These are phyloP conservation scores for Fistulifera solaris DNA, from an alignment of 108 stramenopile species.

Conservation along the genomic window DNA sequence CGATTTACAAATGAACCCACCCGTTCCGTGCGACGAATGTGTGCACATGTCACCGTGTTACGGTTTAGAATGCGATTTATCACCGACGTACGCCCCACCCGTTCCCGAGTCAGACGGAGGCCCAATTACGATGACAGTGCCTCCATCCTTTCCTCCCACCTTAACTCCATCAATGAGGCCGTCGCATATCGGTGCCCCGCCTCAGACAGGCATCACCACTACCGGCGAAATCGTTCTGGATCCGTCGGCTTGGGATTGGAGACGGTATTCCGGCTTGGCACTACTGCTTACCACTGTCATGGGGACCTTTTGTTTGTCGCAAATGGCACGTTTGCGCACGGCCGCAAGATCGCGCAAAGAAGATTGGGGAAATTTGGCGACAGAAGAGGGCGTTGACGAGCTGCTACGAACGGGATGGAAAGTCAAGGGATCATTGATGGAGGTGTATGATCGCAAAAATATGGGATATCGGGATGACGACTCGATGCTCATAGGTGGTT, in stretches of 20 bases:
- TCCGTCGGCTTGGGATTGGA: neutral
- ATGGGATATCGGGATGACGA: constrained; percentile 7
- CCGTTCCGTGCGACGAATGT: too few species aligned
- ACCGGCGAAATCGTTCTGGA: neutral
- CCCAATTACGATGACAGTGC: too few species aligned
- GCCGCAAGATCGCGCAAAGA: neutral
- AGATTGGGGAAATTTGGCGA: constrained; percentile 5
- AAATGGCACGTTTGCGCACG: neutral
- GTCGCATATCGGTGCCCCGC: too few species aligned
- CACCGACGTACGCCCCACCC: too few species aligned
- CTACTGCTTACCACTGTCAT: neutral
- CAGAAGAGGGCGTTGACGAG: neutral
- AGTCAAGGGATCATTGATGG: neutral
- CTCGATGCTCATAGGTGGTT: constrained; percentile 8
- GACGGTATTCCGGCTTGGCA: neutral
- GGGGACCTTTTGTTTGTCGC: neutral
- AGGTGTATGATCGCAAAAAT: constrained; percentile 1
- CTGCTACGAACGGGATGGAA: neutral
- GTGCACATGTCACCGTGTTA: too few species aligned
- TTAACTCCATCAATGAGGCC: too few species aligned
- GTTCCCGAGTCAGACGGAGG: too few species aligned
- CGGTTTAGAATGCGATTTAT: too few species aligned
- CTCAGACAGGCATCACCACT: too few species aligned
- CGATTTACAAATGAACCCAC: too few species aligned
- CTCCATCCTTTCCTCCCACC: too few species aligned